A percentile compares a stretch with the other conserved stretches of the same genome.
Evolutionary conservation across 129 eudicot genomes (phyloP).

Genomic region (Rutidosis leptorrhynchoides): DNA sequence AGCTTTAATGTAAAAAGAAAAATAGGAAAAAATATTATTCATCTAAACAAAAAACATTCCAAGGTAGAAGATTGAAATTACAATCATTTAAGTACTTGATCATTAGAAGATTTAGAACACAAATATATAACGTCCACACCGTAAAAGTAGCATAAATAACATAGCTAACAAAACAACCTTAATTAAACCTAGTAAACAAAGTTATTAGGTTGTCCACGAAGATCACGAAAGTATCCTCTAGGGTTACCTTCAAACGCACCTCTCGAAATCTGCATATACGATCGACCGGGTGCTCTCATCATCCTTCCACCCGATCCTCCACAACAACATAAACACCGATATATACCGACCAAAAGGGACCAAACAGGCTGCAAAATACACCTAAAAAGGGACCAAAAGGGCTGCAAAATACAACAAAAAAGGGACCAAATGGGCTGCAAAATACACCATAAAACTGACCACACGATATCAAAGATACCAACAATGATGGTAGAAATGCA

Average conservation of each 20-base stretch:
- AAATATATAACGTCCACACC: no score
- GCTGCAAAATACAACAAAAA: background rate
- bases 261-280: background rate
- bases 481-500: slow-evolving; percentile 14
- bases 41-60: no score
- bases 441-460: slow-evolving; percentile 1
- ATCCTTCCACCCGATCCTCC: background rate
- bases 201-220: background rate
- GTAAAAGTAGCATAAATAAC: no score
- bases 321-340: slow-evolving; percentile 10
- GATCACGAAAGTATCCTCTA: slow-evolving; percentile 3
- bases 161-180: no score
- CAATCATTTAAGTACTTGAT: no score
- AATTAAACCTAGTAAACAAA: no score
- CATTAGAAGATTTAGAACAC: no score
- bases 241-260: slow-evolving; percentile 6
- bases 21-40: no score
- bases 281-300: slow-evolving; percentile 7
- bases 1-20: no score
- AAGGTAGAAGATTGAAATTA: no score
- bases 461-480: slow-evolving; percentile 14
- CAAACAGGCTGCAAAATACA: background rate
- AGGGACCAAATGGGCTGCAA: background rate
- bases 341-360: background rate
- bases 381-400: background rate